Percentiles rank a stretch among this genome's conserved stretches.
These are phyloP conservation scores for Hysterangium stoloniferum DNA, from an alignment of 768 basidiomycete genomes.

Conservation along the genomic window DNA sequence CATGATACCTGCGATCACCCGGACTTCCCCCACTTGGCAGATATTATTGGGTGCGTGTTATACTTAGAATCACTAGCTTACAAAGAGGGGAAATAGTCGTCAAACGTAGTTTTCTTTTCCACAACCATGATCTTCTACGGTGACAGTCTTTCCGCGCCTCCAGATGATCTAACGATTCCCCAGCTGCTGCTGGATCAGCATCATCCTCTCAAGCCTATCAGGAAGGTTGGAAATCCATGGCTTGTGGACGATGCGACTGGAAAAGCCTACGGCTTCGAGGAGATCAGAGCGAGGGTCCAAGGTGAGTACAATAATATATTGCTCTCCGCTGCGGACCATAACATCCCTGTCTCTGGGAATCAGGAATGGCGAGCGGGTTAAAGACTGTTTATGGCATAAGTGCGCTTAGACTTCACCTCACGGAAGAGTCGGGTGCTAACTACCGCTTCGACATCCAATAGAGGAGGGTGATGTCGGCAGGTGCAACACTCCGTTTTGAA, in stretches of 20 bases:
- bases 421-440: neutral
- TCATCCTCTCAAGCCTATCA: slow-evolving; percentile 35
- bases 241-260: slow-evolving; percentile 52
- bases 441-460: neutral
- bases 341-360: neutral
- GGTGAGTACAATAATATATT: neutral
- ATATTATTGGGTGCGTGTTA: too few species aligned
- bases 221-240: slow-evolving; percentile 41
- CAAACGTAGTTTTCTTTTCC: too few species aligned
- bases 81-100: too few species aligned
- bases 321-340: neutral
- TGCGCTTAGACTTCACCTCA: neutral
- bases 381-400: neutral
- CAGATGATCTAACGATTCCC: slow-evolving; percentile 51
- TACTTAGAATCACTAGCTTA: too few species aligned
- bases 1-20: too few species aligned
- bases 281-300: slow-evolving; percentile 19
- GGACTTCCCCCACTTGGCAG: too few species aligned
- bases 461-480: slow-evolving; percentile 12
- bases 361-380: neutral
- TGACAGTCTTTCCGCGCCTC: neutral
- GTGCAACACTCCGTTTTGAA: slow-evolving; percentile 29
- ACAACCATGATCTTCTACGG: neutral
- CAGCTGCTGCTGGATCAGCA: slow-evolving; percentile 55
- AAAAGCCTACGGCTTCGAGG: slow-evolving; percentile 26